Conservation (phyloP, 441 rosid species). For the Adansonia grandidieri region DNA sequence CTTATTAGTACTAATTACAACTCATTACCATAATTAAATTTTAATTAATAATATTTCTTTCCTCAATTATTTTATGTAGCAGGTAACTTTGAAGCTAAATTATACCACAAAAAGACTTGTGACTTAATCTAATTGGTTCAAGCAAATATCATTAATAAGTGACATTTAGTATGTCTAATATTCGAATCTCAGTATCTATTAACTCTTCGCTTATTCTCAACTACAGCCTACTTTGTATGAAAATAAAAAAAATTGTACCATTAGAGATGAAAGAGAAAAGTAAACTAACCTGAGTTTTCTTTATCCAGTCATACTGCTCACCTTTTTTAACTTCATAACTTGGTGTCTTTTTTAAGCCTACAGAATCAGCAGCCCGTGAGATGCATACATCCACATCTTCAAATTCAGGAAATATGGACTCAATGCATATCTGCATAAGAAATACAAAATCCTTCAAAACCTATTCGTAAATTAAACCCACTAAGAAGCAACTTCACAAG, state of each 20-base stretch:
- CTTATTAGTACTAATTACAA: neutral
- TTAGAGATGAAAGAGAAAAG: neutral
- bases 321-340: constrained; percentile 54
- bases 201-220: neutral
- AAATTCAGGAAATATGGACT: constrained; percentile 62
- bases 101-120: neutral
- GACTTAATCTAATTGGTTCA: no score
- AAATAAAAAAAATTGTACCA: neutral
- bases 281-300: constrained; percentile 66
- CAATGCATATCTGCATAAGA: constrained; percentile 56
- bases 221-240: neutral
- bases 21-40: neutral
- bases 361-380: constrained; percentile 68
- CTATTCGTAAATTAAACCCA: neutral
- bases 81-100: neutral
- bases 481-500: constrained; percentile 1
- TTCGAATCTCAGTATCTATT: neutral
- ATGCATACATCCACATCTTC: constrained; percentile 64
- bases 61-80: neutral
- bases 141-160: no score
- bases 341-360: constrained; percentile 70
- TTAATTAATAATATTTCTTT: neutral
- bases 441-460: constrained; percentile 12
- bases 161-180: neutral
- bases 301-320: constrained; percentile 68